Evolutionary conservation across 140 eudicot species (phyloP).

Genomic region (Bidens hawaiensis): DNA sequence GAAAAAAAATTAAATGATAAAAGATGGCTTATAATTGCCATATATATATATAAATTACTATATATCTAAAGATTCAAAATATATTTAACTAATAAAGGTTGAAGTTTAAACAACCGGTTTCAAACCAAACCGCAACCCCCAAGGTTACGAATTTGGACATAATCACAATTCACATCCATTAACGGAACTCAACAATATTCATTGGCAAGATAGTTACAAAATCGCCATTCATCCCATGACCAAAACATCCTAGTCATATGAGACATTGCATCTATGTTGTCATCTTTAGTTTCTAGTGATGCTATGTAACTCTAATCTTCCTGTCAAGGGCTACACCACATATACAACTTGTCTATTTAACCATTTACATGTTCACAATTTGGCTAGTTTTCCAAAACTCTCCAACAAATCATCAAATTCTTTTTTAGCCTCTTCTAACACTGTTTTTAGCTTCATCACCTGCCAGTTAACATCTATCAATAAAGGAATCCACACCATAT

Average conservation of each 20-base stretch:
- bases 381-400: constrained; percentile 11
- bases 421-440: constrained; percentile 39
- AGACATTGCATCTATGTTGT: not conserved
- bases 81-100: not conserved
- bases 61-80: too few relatives aligned
- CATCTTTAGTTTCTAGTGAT: not conserved
- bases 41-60: too few relatives aligned
- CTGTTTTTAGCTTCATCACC: constrained; percentile 40
- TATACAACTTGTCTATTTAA: not conserved
- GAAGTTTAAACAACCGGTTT: not conserved
- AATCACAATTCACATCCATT: not conserved
- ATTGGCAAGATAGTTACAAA: not conserved
- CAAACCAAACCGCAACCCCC: not conserved
- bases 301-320: not conserved
- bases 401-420: constrained; percentile 36
- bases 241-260: not conserved
- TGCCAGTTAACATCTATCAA: constrained; percentile 23
- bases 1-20: too few relatives aligned
- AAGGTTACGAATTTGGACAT: not conserved
- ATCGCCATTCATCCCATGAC: not conserved
- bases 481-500: not conserved
- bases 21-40: not conserved
- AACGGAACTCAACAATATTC: not conserved
- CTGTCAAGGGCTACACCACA: not conserved
- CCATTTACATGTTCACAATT: not conserved